A percentile compares a stretch with the other conserved stretches of the same genome.
phyloP scores from a whole-genome alignment of 257 asterid species.

The Lantana camara region DNA sequence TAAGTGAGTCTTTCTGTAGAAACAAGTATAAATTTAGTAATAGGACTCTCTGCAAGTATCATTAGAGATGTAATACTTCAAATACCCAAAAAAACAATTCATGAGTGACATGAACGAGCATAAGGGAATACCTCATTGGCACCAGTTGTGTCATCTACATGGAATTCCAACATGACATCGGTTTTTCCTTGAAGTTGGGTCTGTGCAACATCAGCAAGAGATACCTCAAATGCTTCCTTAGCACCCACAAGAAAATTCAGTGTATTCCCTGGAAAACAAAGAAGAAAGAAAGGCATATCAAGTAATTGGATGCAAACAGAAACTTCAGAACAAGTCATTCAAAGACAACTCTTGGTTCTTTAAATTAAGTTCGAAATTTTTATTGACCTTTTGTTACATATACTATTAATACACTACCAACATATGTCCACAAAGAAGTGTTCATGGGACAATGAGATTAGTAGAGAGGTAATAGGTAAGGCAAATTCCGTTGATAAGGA shows the following conservation, averaged over 20 bases:
- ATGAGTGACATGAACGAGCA: not conserved
- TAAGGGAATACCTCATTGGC: constrained; percentile 72
- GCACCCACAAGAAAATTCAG: constrained; percentile 80
- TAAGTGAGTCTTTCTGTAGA: constrained; percentile 90
- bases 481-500: constrained; percentile 5
- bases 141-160: constrained; percentile 95
- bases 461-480: not conserved
- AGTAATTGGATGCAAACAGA: not conserved
- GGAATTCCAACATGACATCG: constrained; percentile 94
- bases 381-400: not conserved
- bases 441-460: not conserved
- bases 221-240: constrained; percentile 93
- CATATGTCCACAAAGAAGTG: not conserved
- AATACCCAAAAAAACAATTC: not conserved
- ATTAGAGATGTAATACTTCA: too few species aligned
- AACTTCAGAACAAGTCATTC: constrained; percentile 12
- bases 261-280: constrained; percentile 60
- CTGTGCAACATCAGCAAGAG: constrained; percentile 95
- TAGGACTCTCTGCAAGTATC: too few species aligned
- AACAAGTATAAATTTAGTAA: constrained; percentile 2
- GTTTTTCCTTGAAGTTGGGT: constrained; percentile 97
- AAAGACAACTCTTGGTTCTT: too few species aligned
- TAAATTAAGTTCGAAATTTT: too few species aligned
- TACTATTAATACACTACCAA: constrained; percentile 2
- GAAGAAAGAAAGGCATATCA: not conserved